Evolutionary conservation across 371 early-diverging fungal species (phyloP), one percentile per base, ranked within the genome.

Genomic region (Apophysomyces elegans): DNA sequence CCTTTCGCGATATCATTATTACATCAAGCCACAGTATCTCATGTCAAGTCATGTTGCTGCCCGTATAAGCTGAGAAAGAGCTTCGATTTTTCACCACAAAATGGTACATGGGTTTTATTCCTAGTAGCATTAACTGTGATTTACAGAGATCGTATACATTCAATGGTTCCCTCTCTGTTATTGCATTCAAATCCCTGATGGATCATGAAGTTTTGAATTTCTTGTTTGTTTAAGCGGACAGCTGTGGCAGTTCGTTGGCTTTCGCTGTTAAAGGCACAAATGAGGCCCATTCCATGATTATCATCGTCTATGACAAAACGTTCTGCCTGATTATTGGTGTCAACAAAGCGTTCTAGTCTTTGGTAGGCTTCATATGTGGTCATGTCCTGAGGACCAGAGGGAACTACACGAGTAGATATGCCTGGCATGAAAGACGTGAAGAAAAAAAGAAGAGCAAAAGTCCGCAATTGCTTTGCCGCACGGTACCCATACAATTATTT

Each of bases 291-390:
- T 59, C 58, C 65, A 46, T 72, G 68, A 37, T 72, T 67, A 46
- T 72, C 68, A 39, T 72, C 72, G 59, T 72, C 72, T 2, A 65
- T 63, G 0, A 64, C 58, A 35, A 72, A 72, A 13, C 59, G 41
- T 5, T 44, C 56, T 7, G 67, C 65, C 6, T 43, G 54, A n/a
- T 66, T 8, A 18, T 66, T 26, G 3, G 56, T 46, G 9, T 64
- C 44, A 39, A 71, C 11, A 39, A 72, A 72, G 2, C 41, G 37
- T 9, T 64, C 68, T 3, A 71, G 61, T 36, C 71, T 67, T 41
- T 59, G 64, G 58, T 71, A 71, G 16, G 67, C 61, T 58, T 71
- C 66, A 7, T 32, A 59, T 18, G 46, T 50, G 32, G 60, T 37
- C 67, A 71, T 66, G 37, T 58, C 59, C 18, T 61, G 36, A 35